A percentile compares a stretch with the other conserved stretches of the same genome.
These are phyloP conservation scores for Pseudocercospora macadamiae DNA, from an alignment of 2,329 filamentous ascomycete genomes.

Conservation along the genomic window DNA sequence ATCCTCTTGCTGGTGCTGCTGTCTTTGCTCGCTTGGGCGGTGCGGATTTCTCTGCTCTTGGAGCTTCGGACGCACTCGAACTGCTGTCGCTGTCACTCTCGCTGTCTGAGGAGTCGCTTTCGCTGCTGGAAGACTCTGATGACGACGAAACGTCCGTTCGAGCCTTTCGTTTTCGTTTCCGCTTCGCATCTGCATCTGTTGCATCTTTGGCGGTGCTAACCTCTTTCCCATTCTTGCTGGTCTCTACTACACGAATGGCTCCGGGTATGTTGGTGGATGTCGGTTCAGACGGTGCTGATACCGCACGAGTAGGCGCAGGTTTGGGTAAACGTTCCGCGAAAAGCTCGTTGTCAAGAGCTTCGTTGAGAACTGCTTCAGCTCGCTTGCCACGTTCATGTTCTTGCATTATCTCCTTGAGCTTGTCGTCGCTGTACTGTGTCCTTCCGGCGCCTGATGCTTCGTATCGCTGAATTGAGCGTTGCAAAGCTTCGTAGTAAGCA, in stretches of 20 bases:
- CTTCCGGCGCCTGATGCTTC: conserved; percentile 17
- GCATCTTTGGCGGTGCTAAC: too few species aligned
- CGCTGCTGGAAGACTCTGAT: conserved; percentile 8
- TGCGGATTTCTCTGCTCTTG: not conserved
- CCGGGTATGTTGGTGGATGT: conserved; percentile 8
- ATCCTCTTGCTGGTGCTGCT: not conserved
- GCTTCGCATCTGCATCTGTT: not conserved
- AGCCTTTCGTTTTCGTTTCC: conserved; percentile 17
- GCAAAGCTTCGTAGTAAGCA: conserved; percentile 20
- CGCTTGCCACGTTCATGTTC: conserved; percentile 16
- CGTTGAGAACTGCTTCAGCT: conserved; percentile 9
- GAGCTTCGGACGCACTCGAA: not conserved
- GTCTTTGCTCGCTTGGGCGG: conserved; percentile 2
- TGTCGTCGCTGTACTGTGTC: conserved; percentile 18
- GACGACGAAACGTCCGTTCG: conserved; percentile 16
- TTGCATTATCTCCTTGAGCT: conserved; percentile 16
- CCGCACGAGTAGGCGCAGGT: not conserved
- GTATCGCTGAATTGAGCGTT: conserved; percentile 12
- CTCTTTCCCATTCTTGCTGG: not conserved
- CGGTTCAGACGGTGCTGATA: not conserved
- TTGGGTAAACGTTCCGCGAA: not conserved
- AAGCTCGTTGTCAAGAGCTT: conserved; percentile 16
- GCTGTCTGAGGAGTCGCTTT: not conserved
- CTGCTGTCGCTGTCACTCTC: conserved; percentile 7
- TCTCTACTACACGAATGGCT: conserved; percentile 14